Conservation (phyloP, 352 stramenopile species). For the Pythium oligandrum region DNA sequence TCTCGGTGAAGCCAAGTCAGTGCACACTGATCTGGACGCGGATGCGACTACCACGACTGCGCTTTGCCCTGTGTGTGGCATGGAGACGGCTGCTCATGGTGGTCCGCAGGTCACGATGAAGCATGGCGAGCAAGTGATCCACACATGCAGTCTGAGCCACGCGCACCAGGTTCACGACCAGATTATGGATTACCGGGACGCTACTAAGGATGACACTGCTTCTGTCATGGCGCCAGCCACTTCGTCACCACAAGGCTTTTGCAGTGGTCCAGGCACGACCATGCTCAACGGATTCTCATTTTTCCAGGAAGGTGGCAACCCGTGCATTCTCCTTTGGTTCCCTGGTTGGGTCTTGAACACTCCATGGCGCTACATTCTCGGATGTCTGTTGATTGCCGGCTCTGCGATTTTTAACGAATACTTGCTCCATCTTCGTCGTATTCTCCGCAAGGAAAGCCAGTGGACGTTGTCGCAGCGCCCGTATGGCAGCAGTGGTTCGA, state of each 20-base stretch:
- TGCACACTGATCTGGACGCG: conserved; percentile 4
- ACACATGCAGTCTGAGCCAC: conserved; percentile 68
- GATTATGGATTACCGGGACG: conserved; percentile 37
- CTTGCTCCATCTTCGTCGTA: conserved; percentile 54
- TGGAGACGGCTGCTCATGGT: conserved; percentile 43
- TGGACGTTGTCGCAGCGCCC: conserved; percentile 25
- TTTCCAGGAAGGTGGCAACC: conserved; percentile 20
- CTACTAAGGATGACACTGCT: background rate
- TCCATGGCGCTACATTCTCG: conserved; percentile 40
- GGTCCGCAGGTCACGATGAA: conserved; percentile 48
- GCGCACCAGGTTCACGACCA: conserved; percentile 55
- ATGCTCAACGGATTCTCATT: conserved; percentile 76
- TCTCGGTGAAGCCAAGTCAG: conserved; percentile 36
- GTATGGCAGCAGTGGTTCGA: background rate
- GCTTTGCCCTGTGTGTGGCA: conserved; percentile 66
- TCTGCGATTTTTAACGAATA: conserved; percentile 73
- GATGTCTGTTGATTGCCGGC: conserved; percentile 46
- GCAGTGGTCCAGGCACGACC: conserved; percentile 53
- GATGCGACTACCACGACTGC: conserved; percentile 6
- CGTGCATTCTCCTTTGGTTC: conserved; percentile 72
- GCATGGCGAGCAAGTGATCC: conserved; percentile 54
- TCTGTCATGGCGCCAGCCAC: too few relatives aligned
- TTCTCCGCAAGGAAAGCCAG: conserved; percentile 62
- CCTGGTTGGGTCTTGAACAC: conserved; percentile 65
- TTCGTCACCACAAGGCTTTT: conserved; percentile 22